A percentile compares a stretch with the other conserved stretches of the same genome.
phyloP scores from a whole-genome alignment of 805 yeast species.

The Torulaspora franciscae region DNA sequence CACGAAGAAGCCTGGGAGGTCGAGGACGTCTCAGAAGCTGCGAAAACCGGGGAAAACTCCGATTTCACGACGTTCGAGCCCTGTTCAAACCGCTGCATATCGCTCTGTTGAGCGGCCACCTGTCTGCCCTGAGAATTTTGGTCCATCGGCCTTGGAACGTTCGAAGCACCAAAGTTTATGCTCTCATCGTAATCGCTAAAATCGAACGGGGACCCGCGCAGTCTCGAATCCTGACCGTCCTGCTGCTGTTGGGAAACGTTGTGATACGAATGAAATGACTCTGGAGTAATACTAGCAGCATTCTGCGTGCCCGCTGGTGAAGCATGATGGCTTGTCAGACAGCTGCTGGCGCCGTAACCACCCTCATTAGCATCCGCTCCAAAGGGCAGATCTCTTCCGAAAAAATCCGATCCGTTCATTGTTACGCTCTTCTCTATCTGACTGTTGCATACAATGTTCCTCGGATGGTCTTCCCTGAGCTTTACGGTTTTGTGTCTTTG shows the following conservation, averaged over 20 bases:
- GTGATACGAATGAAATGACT: conserved; percentile 16
- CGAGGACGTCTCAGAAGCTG: conserved; percentile 1
- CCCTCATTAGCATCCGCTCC: not conserved
- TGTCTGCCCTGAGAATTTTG: conserved; percentile 1
- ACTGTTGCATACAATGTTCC: not conserved
- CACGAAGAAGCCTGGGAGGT: not conserved
- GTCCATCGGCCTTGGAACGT: not conserved
- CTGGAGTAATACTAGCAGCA: conserved; percentile 15
- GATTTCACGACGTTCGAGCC: conserved; percentile 6
- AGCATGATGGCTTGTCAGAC: conserved; percentile 1
- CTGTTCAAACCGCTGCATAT: not conserved
- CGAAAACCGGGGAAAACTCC: conserved; percentile 5
- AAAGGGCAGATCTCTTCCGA: not conserved
- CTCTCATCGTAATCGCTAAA: conserved; percentile 12
- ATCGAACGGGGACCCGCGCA: conserved; percentile 11
- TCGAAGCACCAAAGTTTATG: conserved; percentile 1
- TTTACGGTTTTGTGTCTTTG: not conserved
- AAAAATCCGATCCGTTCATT: conserved; percentile 7
- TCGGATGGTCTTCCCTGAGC: not conserved
- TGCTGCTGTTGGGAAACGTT: conserved; percentile 9
- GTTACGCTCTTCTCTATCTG: not conserved
- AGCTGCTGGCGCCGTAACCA: conserved; percentile 3
- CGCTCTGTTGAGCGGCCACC: not conserved
- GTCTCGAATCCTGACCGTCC: not conserved
- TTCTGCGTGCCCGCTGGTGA: conserved; percentile 5